Evolutionary conservation across 2,329 filamentous ascomycete genomes (phyloP).

Genomic region (Botryotinia calthae): DNA sequence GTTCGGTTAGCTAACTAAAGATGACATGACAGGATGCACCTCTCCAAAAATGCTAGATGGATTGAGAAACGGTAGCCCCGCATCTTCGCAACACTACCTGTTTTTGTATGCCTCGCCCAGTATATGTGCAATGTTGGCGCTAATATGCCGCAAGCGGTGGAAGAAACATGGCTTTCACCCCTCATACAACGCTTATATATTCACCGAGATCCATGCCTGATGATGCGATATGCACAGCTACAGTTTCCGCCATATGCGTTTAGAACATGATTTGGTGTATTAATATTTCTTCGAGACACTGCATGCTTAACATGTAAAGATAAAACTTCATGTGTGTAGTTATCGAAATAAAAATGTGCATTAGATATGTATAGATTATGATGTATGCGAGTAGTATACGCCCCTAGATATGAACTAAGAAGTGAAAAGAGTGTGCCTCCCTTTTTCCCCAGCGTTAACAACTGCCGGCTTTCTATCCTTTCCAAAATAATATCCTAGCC

Average conservation of each 20-base stretch:
- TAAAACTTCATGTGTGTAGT: background rate
- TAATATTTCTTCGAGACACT: background rate
- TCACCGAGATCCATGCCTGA: background rate
- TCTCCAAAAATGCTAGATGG: background rate
- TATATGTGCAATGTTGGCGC: too few relatives aligned
- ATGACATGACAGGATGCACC: background rate
- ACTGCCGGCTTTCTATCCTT: background rate
- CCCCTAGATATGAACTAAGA: background rate
- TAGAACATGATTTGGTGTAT: background rate
- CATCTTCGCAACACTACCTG: background rate
- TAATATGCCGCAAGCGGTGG: background rate
- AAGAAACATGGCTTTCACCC: background rate
- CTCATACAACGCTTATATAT: background rate
- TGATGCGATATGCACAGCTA: background rate
- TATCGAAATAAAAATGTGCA: background rate
- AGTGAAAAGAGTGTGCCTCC: background rate
- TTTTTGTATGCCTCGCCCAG: background rate
- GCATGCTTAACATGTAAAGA: background rate
- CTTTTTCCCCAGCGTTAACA: background rate
- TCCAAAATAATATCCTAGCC: conserved; percentile 34
- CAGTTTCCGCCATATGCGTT: background rate
- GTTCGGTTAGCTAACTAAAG: too few relatives aligned
- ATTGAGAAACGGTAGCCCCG: background rate
- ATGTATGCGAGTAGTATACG: background rate
- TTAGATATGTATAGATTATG: background rate